These are phyloP conservation scores for Hamamelis virginiana DNA, from an alignment of 164 flowering plant species.

Conservation along the genomic window DNA sequence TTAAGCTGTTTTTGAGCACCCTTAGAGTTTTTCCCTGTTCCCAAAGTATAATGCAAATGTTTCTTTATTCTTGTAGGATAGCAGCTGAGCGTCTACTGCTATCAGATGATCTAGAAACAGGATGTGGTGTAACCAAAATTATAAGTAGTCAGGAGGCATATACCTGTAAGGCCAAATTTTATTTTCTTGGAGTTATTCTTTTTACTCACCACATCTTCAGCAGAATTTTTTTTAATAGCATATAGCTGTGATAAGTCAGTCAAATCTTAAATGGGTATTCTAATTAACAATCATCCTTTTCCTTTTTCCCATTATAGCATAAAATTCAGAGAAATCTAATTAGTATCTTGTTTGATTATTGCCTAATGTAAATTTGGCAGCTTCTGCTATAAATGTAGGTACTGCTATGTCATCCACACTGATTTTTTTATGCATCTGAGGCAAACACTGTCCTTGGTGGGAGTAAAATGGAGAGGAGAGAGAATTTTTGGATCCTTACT, in stretches of 20 bases:
- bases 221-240: neutral
- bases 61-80: conserved; percentile 43
- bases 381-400: neutral
- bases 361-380: too few species aligned
- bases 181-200: conserved; percentile 11
- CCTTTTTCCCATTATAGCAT: too few species aligned
- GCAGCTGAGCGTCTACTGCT: conserved; percentile 31
- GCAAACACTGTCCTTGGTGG: too few species aligned
- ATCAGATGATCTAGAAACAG: conserved; percentile 34
- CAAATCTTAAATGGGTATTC: neutral
- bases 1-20: neutral
- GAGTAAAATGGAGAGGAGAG: too few species aligned
- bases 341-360: too few species aligned
- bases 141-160: conserved; percentile 23
- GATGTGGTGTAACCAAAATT: conserved; percentile 33
- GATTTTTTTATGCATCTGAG: neutral
- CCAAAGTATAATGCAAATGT: conserved; percentile 11
- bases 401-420: neutral
- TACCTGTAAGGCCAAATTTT: conserved; percentile 40
- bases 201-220: neutral
- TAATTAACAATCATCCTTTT: neutral
- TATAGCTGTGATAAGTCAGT: neutral
- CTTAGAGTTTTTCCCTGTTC: neutral
- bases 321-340: too few species aligned
- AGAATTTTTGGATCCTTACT: too few species aligned